Conservation (phyloP, 202 grass and related monocot species). For the Digitaria exilis region DNA sequence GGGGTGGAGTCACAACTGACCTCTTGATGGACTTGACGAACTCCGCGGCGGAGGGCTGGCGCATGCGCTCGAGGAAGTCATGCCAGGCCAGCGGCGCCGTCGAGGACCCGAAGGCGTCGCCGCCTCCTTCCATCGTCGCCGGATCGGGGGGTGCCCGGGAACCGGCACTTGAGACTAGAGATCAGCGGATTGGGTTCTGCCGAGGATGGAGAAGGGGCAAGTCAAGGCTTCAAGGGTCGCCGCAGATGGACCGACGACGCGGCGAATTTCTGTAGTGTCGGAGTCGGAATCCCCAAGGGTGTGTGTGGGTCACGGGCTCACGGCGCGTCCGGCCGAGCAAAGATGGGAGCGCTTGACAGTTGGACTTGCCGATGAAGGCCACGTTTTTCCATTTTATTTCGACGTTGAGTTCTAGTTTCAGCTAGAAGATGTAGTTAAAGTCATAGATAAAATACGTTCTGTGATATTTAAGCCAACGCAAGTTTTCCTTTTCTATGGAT, state of each 20-base stretch:
- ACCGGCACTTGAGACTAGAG: slow-evolving; percentile 27
- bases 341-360: neutral
- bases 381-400: neutral
- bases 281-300: slow-evolving; percentile 6
- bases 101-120: slow-evolving; percentile 72
- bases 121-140: slow-evolving; percentile 71
- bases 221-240: slow-evolving; percentile 37
- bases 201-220: neutral
- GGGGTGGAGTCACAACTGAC: slow-evolving; percentile 19
- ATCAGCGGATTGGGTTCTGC: slow-evolving; percentile 29
- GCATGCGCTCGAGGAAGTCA: slow-evolving; percentile 97
- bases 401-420: neutral
- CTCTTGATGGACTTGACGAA: slow-evolving; percentile 98
- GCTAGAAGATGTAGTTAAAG: too few species aligned
- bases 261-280: slow-evolving; percentile 32
- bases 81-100: slow-evolving; percentile 90
- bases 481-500: too few species aligned
- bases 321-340: slow-evolving; percentile 11
- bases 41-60: slow-evolving; percentile 85
- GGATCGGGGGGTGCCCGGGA: slow-evolving; percentile 35
- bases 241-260: slow-evolving; percentile 23
- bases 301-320: neutral
- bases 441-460: too few species aligned
- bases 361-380: neutral
- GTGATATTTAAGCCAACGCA: too few species aligned